These are phyloP conservation scores for Blastocystis sp. DNA, from an alignment of 352 stramenopile genomes.

Conservation along the genomic window DNA sequence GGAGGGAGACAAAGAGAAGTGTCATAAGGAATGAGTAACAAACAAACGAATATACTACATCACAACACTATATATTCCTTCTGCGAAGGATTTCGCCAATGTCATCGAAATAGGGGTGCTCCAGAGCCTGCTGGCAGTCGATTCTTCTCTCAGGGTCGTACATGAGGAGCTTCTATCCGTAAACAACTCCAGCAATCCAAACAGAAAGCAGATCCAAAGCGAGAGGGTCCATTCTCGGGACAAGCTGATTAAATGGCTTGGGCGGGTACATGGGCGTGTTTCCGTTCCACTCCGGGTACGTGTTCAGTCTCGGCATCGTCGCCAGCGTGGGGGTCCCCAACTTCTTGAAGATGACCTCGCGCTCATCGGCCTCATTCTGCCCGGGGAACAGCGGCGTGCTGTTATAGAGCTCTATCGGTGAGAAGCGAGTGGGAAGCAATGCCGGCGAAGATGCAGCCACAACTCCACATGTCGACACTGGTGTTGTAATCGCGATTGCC, in stretches of 20 bases:
- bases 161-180: constrained; percentile 82
- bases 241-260: constrained; percentile 9
- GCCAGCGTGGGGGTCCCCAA: constrained; percentile 77
- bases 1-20: not conserved
- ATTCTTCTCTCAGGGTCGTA: constrained; percentile 89
- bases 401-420: constrained; percentile 43
- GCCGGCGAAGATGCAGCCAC: constrained; percentile 95
- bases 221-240: constrained; percentile 29
- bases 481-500: constrained; percentile 81
- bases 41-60: not conserved
- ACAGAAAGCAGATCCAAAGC: constrained; percentile 57
- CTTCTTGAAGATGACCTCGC: constrained; percentile 78
- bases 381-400: constrained; percentile 75
- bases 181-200: not conserved
- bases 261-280: not conserved
- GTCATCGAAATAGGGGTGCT: constrained; percentile 94
- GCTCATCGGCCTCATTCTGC: constrained; percentile 77
- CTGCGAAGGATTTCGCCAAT: constrained; percentile 69
- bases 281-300: constrained; percentile 43
- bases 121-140: constrained; percentile 88
- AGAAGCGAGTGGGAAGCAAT: constrained; percentile 79
- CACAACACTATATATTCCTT: constrained; percentile 4
- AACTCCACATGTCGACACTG: constrained; percentile 88
- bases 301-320: constrained; percentile 74
- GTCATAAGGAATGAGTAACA: not conserved